Evolutionary conservation across 371 early-diverging fungal species (phyloP).

Genomic region (Parasitella parasitica): DNA sequence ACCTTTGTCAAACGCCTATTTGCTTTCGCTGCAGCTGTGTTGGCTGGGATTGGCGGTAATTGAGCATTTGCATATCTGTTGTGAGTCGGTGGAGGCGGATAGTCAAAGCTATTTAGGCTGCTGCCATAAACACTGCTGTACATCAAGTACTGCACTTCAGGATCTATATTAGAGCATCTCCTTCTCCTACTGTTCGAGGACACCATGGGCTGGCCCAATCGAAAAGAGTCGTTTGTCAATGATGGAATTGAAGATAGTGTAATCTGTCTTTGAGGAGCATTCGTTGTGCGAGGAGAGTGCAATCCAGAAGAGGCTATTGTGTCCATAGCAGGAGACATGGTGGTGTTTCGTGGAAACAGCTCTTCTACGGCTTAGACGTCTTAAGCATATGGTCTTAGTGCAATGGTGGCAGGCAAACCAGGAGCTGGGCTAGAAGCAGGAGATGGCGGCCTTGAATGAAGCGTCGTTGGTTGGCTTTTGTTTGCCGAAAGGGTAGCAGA

Average conservation of each 20-base stretch:
- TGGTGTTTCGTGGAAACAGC: conserved; percentile 15
- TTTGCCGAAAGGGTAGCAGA: conserved; percentile 27
- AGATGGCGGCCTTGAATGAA: conserved; percentile 38
- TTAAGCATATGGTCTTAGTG: conserved; percentile 22
- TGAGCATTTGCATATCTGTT: conserved; percentile 25
- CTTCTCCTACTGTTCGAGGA: neutral
- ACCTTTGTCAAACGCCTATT: conserved; percentile 21
- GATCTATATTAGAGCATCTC: conserved; percentile 13
- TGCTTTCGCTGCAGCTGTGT: neutral
- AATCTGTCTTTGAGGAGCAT: conserved; percentile 20
- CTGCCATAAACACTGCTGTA: conserved; percentile 6
- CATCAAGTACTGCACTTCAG: conserved; percentile 18
- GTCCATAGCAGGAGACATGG: conserved; percentile 36
- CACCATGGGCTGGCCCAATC: conserved; percentile 10
- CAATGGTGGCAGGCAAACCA: conserved; percentile 38
- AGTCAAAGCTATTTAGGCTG: neutral
- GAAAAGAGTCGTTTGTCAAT: conserved; percentile 17
- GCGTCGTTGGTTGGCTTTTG: conserved; percentile 13
- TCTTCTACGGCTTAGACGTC: conserved; percentile 26
- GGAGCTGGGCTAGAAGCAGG: conserved; percentile 40
- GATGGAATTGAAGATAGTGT: conserved; percentile 34
- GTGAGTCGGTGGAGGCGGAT: conserved; percentile 8
- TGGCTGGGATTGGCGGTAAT: conserved; percentile 32
- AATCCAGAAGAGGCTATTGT: conserved; percentile 44
- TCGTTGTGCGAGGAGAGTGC: conserved; percentile 32